Evolutionary conservation across 2,329 filamentous ascomycete species (phyloP), one percentile per base, ranked within the genome.

Genomic region (Myriangium duriaei): DNA sequence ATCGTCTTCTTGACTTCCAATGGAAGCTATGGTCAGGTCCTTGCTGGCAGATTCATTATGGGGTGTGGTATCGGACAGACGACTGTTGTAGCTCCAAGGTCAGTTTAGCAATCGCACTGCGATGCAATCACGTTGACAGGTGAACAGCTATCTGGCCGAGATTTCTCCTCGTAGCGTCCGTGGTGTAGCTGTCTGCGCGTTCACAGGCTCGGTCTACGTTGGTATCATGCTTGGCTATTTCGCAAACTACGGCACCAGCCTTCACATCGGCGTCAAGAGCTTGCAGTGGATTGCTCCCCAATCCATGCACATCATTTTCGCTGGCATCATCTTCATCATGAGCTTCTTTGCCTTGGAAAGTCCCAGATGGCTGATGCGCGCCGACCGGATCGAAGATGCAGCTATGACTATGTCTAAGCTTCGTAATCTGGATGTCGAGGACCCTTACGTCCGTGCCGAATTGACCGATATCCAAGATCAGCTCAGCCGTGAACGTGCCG

Each of bases 221-320:
- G 81, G 81, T 15, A 83, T 86, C 44, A 77, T 86, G 47, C 65
- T 87, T 13, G 79, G 79, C 7, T 86, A 84, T 59, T 86, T 84
- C 49, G 73, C 79, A 44, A 81, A 55, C 3, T 69, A 60, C 56
- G 65, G 66, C 7, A 64, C 62, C 21, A 58, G 64, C 24, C 53
- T 71, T n/a, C 61, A 72, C 46, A 62, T 67, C 42, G 60, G 64
- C 14, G 54, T 63, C 30, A 54, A 34, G 14, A 32, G 31, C 12
- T 30, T 37, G 3, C 56, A 17, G 63, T 64, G 69, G 69, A 65
- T 79, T 31, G 71, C 83, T 0, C 81, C 81, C 0, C 82, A 78
- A 14, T 78, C 72, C 47, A 63, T 86, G 40, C 81, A 87, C 52
- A 65, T 87, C 55, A 84, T 85, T 50, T 84, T 86, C 51, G 75